Percentiles rank a stretch among this genome's conserved stretches.
Evolutionary conservation across 345 rosid species (phyloP).

Genomic region (Heritiera littoralis): DNA sequence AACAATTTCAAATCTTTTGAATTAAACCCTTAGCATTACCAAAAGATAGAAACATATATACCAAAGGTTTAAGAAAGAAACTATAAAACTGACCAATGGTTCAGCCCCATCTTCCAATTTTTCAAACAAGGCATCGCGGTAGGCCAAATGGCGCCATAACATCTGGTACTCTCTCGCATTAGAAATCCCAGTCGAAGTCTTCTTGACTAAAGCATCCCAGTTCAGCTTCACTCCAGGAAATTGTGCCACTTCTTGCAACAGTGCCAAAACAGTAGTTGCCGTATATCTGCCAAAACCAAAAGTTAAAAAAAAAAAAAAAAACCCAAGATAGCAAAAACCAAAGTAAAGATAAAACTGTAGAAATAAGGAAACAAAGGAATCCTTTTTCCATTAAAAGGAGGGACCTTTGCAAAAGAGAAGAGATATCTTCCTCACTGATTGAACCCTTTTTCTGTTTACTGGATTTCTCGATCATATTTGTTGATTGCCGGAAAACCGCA

Average conservation of each 20-base stretch:
- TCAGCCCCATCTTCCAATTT: conserved; percentile 50
- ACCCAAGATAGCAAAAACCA: not conserved
- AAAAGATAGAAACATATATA: not conserved
- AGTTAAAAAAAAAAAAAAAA: not conserved
- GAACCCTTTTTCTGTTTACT: conserved; percentile 52
- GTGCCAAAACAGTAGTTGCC: conserved; percentile 48
- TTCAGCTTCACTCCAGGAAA: conserved; percentile 48
- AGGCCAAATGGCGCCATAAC: conserved; percentile 96
- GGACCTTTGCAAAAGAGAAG: conserved; percentile 70
- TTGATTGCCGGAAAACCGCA: conserved; percentile 31
- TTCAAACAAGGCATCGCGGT: conserved; percentile 49
- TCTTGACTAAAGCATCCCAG: conserved; percentile 68
- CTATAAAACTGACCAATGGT: conserved; percentile 49
- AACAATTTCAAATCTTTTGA: not conserved
- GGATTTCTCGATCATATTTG: conserved; percentile 48
- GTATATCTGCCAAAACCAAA: conserved; percentile 46
- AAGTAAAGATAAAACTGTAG: too few relatives aligned
- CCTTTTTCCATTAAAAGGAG: not conserved
- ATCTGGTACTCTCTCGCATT: conserved; percentile 75
- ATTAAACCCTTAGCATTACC: not conserved
- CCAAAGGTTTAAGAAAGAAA: not conserved
- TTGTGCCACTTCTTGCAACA: conserved; percentile 66
- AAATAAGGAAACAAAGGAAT: not conserved
- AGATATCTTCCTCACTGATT: conserved; percentile 68
- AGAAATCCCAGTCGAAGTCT: conserved; percentile 65